Base-by-base conservation (phyloP, 2,329 filamentous ascomycete species). In the Claviceps sp. region DNA sequence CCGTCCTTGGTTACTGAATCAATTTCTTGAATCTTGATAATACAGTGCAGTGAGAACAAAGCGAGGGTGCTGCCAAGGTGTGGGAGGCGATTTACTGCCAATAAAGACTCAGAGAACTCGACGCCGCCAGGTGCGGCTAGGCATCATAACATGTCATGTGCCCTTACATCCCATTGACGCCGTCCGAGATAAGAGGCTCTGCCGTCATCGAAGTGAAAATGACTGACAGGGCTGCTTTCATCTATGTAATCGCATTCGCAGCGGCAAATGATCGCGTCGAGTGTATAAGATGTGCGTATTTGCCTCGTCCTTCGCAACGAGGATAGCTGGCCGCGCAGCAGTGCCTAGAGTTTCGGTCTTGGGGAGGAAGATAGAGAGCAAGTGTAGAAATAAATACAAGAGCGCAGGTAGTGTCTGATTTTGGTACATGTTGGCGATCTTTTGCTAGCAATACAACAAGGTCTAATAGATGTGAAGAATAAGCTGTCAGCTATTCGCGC, bases 111-210 rank as follows among this genome's bases (percentile, higher is more conserved):
- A 51, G 45, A 51, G 50, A 51, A 51, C 26, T 51, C 39, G 9
- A 20, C 14, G 20, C 29, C 47, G 14, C 45, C 50, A 51, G 50
- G 50, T 48, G 45, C 20, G 17, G 39, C 16, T 39, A 47, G 36
- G 14, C 38, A 47, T 26, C 5, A 34, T 26, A 34, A 43, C n/a
- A 20, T 48, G 45, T 43, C 38, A 43, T n/a, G 26, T 45, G 34
- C 49, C 42, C 22, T 44, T 44, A n/a, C 13, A 44, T 13, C 9
- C 20, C 45, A 5, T 23, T 43, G 20, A 44, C 13, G 14, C n/a
- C 26, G 38, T 45, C 50, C 45, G 45, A 51, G 20, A 51, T 51
- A 51, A 45, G 50, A 51, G 45, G 6, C 37, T 37, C 48, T 16
- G 34, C 9, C 42, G 16, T 20, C 42, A 45, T 45, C 1, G 6